Evolutionary conservation across 106 monocot genomes (phyloP).

Genomic region (Acorus gramineus): DNA sequence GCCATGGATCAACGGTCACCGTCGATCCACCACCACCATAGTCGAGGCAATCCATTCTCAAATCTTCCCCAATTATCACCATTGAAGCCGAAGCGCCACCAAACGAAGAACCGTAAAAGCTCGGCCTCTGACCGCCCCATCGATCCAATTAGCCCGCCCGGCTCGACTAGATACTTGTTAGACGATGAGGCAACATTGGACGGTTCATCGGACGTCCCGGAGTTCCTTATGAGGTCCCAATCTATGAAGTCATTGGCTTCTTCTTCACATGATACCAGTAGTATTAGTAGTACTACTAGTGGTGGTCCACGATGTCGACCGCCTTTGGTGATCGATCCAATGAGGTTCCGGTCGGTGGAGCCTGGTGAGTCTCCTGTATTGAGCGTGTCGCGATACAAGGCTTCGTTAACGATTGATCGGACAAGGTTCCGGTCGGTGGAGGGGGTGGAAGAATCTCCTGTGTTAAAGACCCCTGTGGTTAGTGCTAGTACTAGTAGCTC

Average conservation of each 20-base stretch:
- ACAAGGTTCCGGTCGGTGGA: constrained; percentile 9
- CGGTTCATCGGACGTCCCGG: constrained; percentile 16
- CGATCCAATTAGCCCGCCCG: constrained; percentile 27
- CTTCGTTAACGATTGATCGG: constrained; percentile 2
- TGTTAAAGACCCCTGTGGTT: constrained; percentile 11
- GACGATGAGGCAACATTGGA: constrained; percentile 3
- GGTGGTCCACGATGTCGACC: too few species aligned
- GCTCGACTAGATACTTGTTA: constrained; percentile 53
- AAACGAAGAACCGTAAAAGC: constrained; percentile 3
- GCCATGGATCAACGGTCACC: constrained; percentile 34
- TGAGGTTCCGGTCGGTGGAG: constrained; percentile 9
- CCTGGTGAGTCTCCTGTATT: constrained; percentile 4
- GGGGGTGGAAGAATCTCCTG: constrained; percentile 6
- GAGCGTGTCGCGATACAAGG: neutral
- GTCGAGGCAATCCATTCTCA: too few species aligned
- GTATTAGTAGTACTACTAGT: too few species aligned
- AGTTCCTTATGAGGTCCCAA: neutral
- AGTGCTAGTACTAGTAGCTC: constrained; percentile 4
- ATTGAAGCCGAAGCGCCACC: too few species aligned
- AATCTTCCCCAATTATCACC: too few species aligned
- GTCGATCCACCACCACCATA: constrained; percentile 9
- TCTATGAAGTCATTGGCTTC: too few species aligned
- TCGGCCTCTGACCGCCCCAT: constrained; percentile 10
- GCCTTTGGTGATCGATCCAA: constrained; percentile 3
- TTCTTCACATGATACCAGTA: too few species aligned